These are phyloP conservation scores for Schizophyllum amplum DNA, from an alignment of 1,284 basidiomycete genomes.

Conservation along the genomic window DNA sequence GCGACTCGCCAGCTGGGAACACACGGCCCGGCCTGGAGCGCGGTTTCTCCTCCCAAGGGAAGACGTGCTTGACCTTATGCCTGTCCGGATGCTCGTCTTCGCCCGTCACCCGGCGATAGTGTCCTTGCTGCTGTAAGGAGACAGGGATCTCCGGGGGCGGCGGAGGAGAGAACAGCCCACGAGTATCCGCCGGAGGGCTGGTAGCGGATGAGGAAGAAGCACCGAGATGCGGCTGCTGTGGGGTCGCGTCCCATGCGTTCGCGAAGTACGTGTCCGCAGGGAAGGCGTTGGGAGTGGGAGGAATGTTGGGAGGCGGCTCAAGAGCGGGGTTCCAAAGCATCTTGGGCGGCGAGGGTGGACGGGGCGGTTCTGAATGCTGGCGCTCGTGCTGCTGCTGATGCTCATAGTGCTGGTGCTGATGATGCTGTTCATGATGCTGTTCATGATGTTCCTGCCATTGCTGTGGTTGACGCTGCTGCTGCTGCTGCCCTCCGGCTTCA, in stretches of 20 bases:
- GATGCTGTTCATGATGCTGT: conserved; percentile 11
- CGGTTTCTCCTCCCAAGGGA: conserved; percentile 85
- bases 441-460: conserved; percentile 9
- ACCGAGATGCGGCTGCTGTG: conserved; percentile 26
- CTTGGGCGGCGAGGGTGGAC: conserved; percentile 54
- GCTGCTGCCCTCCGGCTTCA: conserved; percentile 10
- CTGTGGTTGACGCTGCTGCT: conserved; percentile 11
- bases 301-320: conserved; percentile 62
- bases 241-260: conserved; percentile 61
- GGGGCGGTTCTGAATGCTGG: conserved; percentile 22
- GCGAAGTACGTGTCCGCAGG: conserved; percentile 63
- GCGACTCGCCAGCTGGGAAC: conserved; percentile 66
- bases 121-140: conserved; percentile 48
- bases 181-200: conserved; percentile 26
- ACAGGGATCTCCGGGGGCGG: conserved; percentile 52
- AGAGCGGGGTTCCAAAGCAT: conserved; percentile 61
- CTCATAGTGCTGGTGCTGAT: conserved; percentile 9
- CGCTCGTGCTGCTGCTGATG: conserved; percentile 13
- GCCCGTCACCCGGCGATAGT: conserved; percentile 55
- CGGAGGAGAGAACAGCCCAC: conserved; percentile 53
- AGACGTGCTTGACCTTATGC: conserved; percentile 70
- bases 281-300: conserved; percentile 45
- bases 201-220: conserved; percentile 12
- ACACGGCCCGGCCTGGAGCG: conserved; percentile 61
- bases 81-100: conserved; percentile 50